Percentiles rank a stretch among this genome's conserved stretches.
phyloP scores from a whole-genome alignment of 352 stramenopile species.

The Globisporangium abappressorium region DNA sequence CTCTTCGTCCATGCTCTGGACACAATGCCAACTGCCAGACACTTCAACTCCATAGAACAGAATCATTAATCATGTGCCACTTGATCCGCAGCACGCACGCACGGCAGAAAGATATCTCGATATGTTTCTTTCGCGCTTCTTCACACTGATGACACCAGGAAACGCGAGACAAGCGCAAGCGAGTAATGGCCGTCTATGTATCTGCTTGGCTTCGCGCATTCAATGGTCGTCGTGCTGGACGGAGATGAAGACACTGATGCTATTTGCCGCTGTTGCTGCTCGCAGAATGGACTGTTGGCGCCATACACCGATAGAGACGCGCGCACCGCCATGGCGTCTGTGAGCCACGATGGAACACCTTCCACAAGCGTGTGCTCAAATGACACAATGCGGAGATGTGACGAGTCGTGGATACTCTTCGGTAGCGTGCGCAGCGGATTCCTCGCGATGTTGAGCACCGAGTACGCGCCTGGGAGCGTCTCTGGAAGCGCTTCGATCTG shows the following conservation, averaged over 20 bases:
- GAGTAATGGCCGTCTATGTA: slow-evolving; percentile 3
- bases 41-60: no score
- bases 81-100: no score
- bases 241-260: not conserved
- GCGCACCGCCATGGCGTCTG: not conserved
- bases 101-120: no score
- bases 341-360: not conserved
- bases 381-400: not conserved
- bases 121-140: not conserved
- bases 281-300: not conserved
- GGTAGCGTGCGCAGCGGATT: slow-evolving; percentile 8
- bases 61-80: no score
- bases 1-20: no score
- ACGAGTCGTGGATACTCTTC: not conserved
- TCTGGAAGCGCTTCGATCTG: slow-evolving; percentile 2
- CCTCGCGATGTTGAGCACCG: slow-evolving; percentile 9
- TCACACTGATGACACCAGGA: slow-evolving; percentile 3
- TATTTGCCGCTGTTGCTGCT: not conserved
- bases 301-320: not conserved
- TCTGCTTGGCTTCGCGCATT: not conserved
- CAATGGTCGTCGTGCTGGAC: not conserved
- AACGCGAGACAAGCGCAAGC: not conserved
- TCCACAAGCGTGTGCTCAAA: slow-evolving; percentile 13
- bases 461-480: not conserved
- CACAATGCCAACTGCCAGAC: no score